Evolutionary conservation across 768 basidiomycete species (phyloP).

Genomic region (Termitomyces eurrhizus): DNA sequence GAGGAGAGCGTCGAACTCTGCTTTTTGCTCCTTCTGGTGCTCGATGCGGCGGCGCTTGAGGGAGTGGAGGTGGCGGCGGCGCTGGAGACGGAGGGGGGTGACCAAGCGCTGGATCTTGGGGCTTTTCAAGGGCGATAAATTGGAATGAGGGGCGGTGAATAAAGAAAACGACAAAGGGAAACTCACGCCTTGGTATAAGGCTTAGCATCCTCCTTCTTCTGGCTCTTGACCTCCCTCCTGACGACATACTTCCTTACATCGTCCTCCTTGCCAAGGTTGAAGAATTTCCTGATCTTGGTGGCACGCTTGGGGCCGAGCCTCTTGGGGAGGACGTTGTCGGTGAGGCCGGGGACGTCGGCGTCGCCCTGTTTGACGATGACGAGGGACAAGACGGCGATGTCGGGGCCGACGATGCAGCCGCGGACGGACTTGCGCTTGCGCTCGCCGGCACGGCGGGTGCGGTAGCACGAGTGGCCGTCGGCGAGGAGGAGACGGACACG

Average conservation of each 20-base stretch:
- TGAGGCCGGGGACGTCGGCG: conserved; percentile 83
- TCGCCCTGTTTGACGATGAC: conserved; percentile 98
- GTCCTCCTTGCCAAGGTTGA: conserved; percentile 96
- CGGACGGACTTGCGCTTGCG: conserved; percentile 99
- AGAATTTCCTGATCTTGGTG: conserved; percentile 95
- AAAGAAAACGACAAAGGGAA: not conserved
- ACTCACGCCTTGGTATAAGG: conserved; percentile 96
- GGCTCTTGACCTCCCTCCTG: conserved; percentile 81
- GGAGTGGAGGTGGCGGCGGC: conserved; percentile 87
- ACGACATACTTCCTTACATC: conserved; percentile 98
- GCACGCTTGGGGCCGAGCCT: conserved; percentile 96
- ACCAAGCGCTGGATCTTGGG: conserved; percentile 98
- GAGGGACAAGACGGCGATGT: conserved; percentile 91
- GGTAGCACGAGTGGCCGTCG: conserved; percentile 98
- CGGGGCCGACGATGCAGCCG: conserved; percentile 95
- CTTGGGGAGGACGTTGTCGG: conserved; percentile 91
- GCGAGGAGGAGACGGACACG: conserved; percentile 92
- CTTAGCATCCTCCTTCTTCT: conserved; percentile 88
- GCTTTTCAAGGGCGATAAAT: conserved; percentile 31
- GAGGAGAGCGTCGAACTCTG: conserved; percentile 84
- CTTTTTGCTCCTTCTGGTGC: conserved; percentile 91
- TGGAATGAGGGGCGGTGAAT: not conserved
- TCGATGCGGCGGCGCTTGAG: conserved; percentile 87
- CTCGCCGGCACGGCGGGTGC: conserved; percentile 86
- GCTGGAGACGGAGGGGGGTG: conserved; percentile 92